Evolutionary conservation across 2,329 filamentous ascomycete genomes (phyloP).

Genomic region (Aureobasidium subglaciale): DNA sequence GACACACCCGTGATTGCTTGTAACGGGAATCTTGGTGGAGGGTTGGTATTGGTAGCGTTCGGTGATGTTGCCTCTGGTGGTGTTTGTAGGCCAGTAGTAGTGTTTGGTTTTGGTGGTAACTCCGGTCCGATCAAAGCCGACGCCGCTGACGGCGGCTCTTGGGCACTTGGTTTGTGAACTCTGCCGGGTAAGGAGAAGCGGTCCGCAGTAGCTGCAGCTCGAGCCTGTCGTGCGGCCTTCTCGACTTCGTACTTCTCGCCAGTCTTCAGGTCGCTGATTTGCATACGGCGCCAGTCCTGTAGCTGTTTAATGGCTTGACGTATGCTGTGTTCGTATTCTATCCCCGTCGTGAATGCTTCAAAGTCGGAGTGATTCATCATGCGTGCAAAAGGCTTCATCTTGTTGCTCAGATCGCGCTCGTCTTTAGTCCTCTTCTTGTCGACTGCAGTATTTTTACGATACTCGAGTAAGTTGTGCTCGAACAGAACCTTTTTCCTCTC

Average conservation of each 20-base stretch:
- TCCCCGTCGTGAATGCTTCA: constrained; percentile 71
- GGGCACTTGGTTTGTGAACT: constrained; percentile 47
- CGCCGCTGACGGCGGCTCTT: constrained; percentile 66
- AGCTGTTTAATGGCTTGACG: constrained; percentile 83
- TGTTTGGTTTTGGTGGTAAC: constrained; percentile 55
- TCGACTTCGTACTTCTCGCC: constrained; percentile 92
- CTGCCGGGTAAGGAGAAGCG: constrained; percentile 44
- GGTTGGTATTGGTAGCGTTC: constrained; percentile 17
- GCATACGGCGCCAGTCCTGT: constrained; percentile 84
- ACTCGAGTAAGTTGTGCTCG: constrained; percentile 88
- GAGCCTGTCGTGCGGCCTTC: constrained; percentile 67
- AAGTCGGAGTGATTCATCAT: constrained; percentile 97
- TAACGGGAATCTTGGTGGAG: constrained; percentile 24
- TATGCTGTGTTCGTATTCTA: constrained; percentile 86
- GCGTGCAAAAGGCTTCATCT: constrained; percentile 88
- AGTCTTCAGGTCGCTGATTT: constrained; percentile 74
- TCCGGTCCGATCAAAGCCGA: constrained; percentile 73
- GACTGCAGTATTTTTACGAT: constrained; percentile 77
- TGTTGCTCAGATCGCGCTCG: constrained; percentile 82
- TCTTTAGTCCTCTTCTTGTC: constrained; percentile 97
- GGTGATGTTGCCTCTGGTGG: constrained; percentile 27
- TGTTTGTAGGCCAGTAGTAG: constrained; percentile 33
- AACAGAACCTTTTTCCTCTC: constrained; percentile 96
- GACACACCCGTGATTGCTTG: constrained; percentile 43
- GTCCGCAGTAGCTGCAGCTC: constrained; percentile 63